Conservation (phyloP, 768 basidiomycete genomes). For the Boletus sensibilis region DNA sequence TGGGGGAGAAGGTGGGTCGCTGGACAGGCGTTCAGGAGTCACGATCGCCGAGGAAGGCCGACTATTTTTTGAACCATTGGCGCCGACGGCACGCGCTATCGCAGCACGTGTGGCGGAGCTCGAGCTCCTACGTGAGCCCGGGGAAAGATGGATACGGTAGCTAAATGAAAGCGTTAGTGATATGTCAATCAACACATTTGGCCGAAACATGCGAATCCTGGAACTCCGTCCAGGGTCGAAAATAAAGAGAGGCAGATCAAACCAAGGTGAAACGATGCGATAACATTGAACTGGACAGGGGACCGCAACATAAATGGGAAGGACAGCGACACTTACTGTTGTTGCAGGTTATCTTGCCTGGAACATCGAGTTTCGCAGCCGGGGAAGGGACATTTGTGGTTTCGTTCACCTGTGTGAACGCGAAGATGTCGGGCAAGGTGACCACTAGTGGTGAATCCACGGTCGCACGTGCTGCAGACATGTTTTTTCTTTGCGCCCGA, state of each 20-base stretch:
- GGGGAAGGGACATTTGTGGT: constrained; percentile 93
- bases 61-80: constrained; percentile 21
- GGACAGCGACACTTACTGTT: constrained; percentile 25
- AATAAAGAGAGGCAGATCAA: constrained; percentile 5
- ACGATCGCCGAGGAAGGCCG: constrained; percentile 27
- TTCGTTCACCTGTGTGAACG: constrained; percentile 89
- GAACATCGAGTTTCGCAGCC: constrained; percentile 91
- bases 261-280: background rate
- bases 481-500: constrained; percentile 41
- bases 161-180: constrained; percentile 36
- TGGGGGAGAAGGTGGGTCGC: constrained; percentile 32
- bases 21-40: constrained; percentile 27
- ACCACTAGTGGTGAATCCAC: constrained; percentile 84
- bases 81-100: constrained; percentile 43
- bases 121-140: constrained; percentile 70
- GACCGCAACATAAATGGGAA: background rate
- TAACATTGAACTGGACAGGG: background rate
- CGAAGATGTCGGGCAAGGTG: constrained; percentile 87
- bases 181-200: constrained; percentile 3
- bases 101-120: constrained; percentile 55
- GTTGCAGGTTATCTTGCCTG: constrained; percentile 79
- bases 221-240: constrained; percentile 19
- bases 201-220: background rate
- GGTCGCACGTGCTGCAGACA: constrained; percentile 68
- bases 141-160: constrained; percentile 80